Base-by-base conservation (phyloP, 2,329 filamentous ascomycete species). In the Alternaria triticimaculans region DNA sequence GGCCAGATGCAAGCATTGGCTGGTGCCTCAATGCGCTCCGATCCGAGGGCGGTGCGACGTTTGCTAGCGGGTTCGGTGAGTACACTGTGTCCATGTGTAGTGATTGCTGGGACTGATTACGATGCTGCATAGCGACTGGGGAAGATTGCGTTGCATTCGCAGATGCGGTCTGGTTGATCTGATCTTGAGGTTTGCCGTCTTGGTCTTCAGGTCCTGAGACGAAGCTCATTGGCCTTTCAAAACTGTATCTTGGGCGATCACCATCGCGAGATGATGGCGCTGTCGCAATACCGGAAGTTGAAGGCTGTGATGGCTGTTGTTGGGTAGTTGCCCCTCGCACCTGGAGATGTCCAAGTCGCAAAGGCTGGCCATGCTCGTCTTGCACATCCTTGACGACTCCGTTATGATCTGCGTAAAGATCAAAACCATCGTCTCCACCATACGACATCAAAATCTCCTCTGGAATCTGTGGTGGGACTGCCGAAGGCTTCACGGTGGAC, bases 191-290 rank as follows among this genome's bases (percentile, higher is more conserved):
- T 23, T 71, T 70, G 25, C 77, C 78, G 58, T 76, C 72, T 18
- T 72, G 68, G 63, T 80, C 78, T 21, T 73, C 71, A 55, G 74
- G 71, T 12, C 75, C 74, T 44, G 73, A 78, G 25, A 79, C 62
- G 54, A 80, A 80, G 64, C 78, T 80, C 78, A 80, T 80, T 6
- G 77, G 78, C 20, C 78, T 69, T 26, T 78, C 78, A 12, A 67
- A 67, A 58, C 76, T 78, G 51, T 73, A 76, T 51, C 74, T 71
- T 37, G 68, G 62, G 12, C 50, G 33, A 5, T 70, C 70, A 8
- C 69, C 73, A 30, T 76, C 71, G n/a, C 62, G 65, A 12, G 65
- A 44, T 37, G 67, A 64, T 46, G 66, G 50, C 25, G 30, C 45
- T 43, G 50, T 30, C 23, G 33, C 28, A 55, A 51, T 55, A 43